Evolutionary conservation across 345 rosid genomes (phyloP).

Genomic region (Hibiscus syriacus): DNA sequence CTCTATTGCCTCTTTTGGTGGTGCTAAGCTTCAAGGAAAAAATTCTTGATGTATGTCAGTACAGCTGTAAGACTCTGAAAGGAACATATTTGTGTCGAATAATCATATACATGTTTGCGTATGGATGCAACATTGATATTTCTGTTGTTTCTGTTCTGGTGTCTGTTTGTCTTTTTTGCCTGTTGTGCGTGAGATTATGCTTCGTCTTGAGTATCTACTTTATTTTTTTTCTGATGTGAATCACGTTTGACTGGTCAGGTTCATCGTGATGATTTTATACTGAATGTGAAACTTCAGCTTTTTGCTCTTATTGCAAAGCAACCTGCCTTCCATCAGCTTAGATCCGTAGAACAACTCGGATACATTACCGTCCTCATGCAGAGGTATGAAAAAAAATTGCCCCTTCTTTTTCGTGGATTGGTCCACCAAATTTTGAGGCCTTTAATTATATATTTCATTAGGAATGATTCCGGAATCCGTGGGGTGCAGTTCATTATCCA

Average conservation of each 20-base stretch:
- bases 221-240: constrained; percentile 5
- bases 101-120: not conserved
- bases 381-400: constrained; percentile 38
- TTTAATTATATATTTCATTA: constrained; percentile 15
- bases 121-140: not conserved
- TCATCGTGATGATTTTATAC: constrained; percentile 64
- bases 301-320: constrained; percentile 74
- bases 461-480: constrained; percentile 68
- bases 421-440: not conserved
- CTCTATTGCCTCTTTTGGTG: not conserved
- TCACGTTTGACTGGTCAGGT: constrained; percentile 37
- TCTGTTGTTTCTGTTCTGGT: not conserved
- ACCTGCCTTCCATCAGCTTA: constrained; percentile 93
- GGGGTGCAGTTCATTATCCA: constrained; percentile 84
- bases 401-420: not conserved
- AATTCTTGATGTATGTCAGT: not conserved
- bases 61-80: not conserved
- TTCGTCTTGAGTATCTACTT: not conserved
- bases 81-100: not conserved
- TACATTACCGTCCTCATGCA: constrained; percentile 65
- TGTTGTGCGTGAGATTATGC: constrained; percentile 6
- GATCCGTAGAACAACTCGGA: constrained; percentile 93
- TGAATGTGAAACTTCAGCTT: constrained; percentile 81
- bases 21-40: not conserved
- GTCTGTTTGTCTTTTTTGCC: constrained; percentile 1